Evolutionary conservation across 805 yeast genomes (phyloP).

Genomic region (Tetrapisispora phaffii): DNA sequence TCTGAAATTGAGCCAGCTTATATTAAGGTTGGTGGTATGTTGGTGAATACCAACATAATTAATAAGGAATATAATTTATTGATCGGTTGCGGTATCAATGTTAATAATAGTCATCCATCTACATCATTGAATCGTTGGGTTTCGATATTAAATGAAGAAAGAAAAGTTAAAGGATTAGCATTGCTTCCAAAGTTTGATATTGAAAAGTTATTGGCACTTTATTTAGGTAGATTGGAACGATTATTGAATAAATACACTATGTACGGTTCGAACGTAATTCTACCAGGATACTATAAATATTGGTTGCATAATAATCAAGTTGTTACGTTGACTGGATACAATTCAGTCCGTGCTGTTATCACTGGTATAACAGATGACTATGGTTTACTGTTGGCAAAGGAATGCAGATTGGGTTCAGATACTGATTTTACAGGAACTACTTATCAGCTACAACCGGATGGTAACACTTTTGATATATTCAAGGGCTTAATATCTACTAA

Average conservation of each 20-base stretch:
- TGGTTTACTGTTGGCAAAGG: slow-evolving; percentile 75
- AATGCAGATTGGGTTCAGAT: slow-evolving; percentile 35
- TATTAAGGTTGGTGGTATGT: slow-evolving; percentile 72
- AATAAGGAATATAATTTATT: slow-evolving; percentile 54
- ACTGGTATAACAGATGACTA: slow-evolving; percentile 76
- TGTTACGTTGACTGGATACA: slow-evolving; percentile 54
- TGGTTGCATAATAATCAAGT: slow-evolving; percentile 81
- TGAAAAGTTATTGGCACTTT: slow-evolving; percentile 45
- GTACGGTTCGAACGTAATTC: slow-evolving; percentile 59
- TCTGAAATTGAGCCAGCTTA: slow-evolving; percentile 54
- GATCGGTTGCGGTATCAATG: slow-evolving; percentile 81
- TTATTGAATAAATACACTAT: slow-evolving; percentile 48
- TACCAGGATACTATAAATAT: slow-evolving; percentile 60
- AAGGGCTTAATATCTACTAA: slow-evolving; percentile 72
- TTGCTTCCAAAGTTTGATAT: slow-evolving; percentile 37
- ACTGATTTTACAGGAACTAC: slow-evolving; percentile 42
- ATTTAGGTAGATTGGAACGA: slow-evolving; percentile 54
- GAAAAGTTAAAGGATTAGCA: slow-evolving; percentile 35
- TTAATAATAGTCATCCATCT: slow-evolving; percentile 80
- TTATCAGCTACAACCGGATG: slow-evolving; percentile 86
- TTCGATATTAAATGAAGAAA: slow-evolving; percentile 44
- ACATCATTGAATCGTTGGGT: slow-evolving; percentile 74
- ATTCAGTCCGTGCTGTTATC: slow-evolving; percentile 48
- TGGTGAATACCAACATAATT: slow-evolving; percentile 68
- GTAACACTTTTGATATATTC: slow-evolving; percentile 93